Conservation (phyloP, 139 green algal species). For the Auxenochlorella protothecoides region DNA sequence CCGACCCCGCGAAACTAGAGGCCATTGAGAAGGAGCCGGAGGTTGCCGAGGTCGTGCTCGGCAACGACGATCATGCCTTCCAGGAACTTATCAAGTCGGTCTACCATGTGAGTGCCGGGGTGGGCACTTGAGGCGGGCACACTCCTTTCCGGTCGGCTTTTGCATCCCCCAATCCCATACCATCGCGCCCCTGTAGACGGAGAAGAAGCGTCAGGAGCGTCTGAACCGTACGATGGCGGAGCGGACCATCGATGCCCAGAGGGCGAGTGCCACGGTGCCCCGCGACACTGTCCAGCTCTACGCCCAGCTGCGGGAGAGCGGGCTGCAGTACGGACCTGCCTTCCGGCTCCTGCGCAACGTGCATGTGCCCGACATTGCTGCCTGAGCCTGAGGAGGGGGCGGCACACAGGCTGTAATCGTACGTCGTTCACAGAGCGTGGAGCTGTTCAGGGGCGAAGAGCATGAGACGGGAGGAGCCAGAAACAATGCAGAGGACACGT, state of each 20-base stretch:
- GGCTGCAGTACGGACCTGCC: conserved; percentile 80
- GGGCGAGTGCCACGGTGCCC: conserved; percentile 35
- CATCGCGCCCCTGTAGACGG: conserved; percentile 27
- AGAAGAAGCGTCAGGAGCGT: conserved; percentile 41
- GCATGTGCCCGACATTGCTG: conserved; percentile 55
- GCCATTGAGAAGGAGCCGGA: conserved; percentile 46
- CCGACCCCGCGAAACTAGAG: conserved; percentile 40
- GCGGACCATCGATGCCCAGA: conserved; percentile 77
- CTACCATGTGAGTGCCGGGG: conserved; percentile 23
- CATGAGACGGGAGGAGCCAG: neutral
- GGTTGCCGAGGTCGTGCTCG: conserved; percentile 37
- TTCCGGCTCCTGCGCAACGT: conserved; percentile 84
- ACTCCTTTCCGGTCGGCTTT: neutral
- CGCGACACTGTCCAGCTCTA: conserved; percentile 48
- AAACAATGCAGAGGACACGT: no score
- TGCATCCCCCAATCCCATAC: neutral
- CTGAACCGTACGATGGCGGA: conserved; percentile 43
- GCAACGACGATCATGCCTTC: conserved; percentile 51
- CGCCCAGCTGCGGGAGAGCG: conserved; percentile 57
- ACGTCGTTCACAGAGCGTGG: neutral
- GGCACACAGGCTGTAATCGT: neutral
- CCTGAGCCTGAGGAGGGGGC: neutral
- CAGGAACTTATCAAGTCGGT: conserved; percentile 57
- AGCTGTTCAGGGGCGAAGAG: neutral
- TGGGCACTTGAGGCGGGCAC: no score